Base-by-base conservation (phyloP, 2,329 filamentous ascomycete genomes). In the Pezicula carpinea region DNA sequence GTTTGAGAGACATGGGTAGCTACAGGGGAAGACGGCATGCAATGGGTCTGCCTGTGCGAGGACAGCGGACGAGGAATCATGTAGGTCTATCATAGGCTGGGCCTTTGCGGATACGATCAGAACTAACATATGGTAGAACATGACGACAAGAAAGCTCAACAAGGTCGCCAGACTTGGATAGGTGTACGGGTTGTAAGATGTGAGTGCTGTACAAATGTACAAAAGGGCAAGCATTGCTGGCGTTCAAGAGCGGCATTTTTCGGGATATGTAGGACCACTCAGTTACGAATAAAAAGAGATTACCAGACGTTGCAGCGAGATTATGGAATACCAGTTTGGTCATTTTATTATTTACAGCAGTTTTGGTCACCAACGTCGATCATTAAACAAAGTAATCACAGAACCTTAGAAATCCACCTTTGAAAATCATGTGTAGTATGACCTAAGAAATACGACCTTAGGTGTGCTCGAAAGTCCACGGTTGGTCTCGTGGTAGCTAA, bases 11-110 rank as follows among this genome's bases (percentile, higher is more conserved):
- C 60, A 96, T 96, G 73, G 91, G 91, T 42, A 83, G 85, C 4
- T 95, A 95, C 64, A 76, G 93, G 44, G 93, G 93, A 55, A 83
- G 87, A 66, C 76, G 93, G 56, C 93, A 99, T 73, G 92, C 92
- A 48, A 91, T 97, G 85, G 82, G 85, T 51, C 70, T 97, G 71
- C 93, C 93, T 4, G 92, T 93, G 45, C 80, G 93, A 57, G 93
- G 93, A 58, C 93, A 99, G 71, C 81, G 78, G 59, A 97, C 93
- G 50, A 84, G 88, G 64, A 88, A 74, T 64, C 92, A 86, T 74
- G 79, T 82, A 60, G 50, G 56, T 53, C 14, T 19, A 15, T 56
- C n/a, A n/a, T n/a, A n/a, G n/a, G 31, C 21, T 13, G 23, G 8
- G 26, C 13, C 26, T 38, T 22, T 11, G 15, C 31, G 17, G 7